A percentile compares a stretch with the other conserved stretches of the same genome.
phyloP scores from a whole-genome alignment of 2,329 filamentous ascomycete genomes.

The Diaporthe helianthi region DNA sequence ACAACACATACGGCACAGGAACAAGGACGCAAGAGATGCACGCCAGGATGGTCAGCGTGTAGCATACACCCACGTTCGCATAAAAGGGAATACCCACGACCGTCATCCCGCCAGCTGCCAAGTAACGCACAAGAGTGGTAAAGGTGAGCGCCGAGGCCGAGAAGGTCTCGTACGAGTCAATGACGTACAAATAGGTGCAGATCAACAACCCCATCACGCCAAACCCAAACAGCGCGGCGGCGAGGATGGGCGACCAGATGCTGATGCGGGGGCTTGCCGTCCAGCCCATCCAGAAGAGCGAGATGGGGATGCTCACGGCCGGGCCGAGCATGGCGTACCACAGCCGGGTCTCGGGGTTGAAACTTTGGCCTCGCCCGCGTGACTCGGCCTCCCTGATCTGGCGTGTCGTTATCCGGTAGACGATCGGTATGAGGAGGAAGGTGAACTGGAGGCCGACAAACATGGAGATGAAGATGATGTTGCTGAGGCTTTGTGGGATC shows the following conservation, averaged over 20 bases:
- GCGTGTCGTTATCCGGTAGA: conserved; percentile 42
- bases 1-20: conserved; percentile 43
- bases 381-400: conserved; percentile 26
- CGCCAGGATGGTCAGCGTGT: conserved; percentile 44
- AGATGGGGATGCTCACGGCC: conserved; percentile 50
- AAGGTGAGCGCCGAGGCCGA: conserved; percentile 45
- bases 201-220: conserved; percentile 51
- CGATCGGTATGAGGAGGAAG: conserved; percentile 44
- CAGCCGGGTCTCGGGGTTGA: conserved; percentile 48
- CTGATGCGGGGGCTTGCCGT: conserved; percentile 49
- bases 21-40: conserved; percentile 41
- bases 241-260: conserved; percentile 54
- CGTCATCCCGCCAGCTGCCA: conserved; percentile 45
- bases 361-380: conserved; percentile 41
- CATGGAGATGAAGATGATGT: conserved; percentile 53
- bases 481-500: conserved; percentile 50
- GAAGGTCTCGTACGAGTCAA: conserved; percentile 45
- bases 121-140: conserved; percentile 42
- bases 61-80: conserved; percentile 43
- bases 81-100: conserved; percentile 46
- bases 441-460: conserved; percentile 49
- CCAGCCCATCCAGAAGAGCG: conserved; percentile 61
- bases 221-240: conserved; percentile 52
- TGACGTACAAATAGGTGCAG: conserved; percentile 47
- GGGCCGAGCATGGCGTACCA: conserved; percentile 53